These are phyloP conservation scores for Phytophthora multivora DNA, from an alignment of 352 stramenopile genomes.

Conservation along the genomic window DNA sequence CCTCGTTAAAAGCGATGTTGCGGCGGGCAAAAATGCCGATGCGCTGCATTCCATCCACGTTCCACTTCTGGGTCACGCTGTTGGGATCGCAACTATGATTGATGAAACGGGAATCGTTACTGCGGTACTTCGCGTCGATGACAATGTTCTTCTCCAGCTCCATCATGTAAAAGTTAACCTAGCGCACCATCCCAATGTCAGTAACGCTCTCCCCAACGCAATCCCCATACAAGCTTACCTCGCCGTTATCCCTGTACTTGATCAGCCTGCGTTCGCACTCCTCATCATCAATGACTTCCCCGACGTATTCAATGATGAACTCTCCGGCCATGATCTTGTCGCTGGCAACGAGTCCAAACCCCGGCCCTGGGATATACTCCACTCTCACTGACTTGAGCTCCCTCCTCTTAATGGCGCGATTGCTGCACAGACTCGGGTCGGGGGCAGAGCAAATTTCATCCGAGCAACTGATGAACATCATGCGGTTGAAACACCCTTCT, in stretches of 20 bases:
- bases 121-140: slow-evolving; percentile 88
- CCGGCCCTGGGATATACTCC: slow-evolving; percentile 81
- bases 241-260: slow-evolving; percentile 57
- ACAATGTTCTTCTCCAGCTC: slow-evolving; percentile 86
- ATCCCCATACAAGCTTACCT: slow-evolving; percentile 34
- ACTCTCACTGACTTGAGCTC: slow-evolving; percentile 72
- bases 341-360: slow-evolving; percentile 89
- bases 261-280: slow-evolving; percentile 74
- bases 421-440: slow-evolving; percentile 67
- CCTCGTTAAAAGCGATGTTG: slow-evolving; percentile 57
- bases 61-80: slow-evolving; percentile 94
- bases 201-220: too few species aligned
- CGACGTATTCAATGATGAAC: slow-evolving; percentile 95
- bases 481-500: slow-evolving; percentile 83
- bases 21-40: slow-evolving; percentile 83
- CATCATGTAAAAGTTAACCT: slow-evolving; percentile 89
- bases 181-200: neutral
- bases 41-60: slow-evolving; percentile 71
- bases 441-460: slow-evolving; percentile 78
- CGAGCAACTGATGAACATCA: slow-evolving; percentile 85
- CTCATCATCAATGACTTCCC: slow-evolving; percentile 92
- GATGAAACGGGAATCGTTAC: slow-evolving; percentile 95
- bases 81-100: slow-evolving; percentile 97
- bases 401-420: slow-evolving; percentile 71
- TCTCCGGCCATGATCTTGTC: slow-evolving; percentile 78